Conservation (phyloP, 179 eudicot species). For the Sideroxylon spinosum region DNA sequence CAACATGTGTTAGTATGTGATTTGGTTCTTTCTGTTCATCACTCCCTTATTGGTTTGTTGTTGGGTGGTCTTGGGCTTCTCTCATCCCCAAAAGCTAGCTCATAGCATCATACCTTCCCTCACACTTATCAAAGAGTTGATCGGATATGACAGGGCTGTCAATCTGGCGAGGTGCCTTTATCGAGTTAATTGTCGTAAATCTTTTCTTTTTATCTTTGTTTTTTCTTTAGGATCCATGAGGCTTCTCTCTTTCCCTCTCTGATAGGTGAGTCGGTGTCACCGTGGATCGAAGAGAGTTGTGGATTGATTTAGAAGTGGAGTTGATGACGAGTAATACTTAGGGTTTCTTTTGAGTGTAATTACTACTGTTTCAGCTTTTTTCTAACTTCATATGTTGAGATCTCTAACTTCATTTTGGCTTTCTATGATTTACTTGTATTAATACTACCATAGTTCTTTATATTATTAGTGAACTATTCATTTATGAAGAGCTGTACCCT, state of each 20-base stretch:
- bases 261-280: neutral
- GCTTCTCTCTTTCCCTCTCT: neutral
- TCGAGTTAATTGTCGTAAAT: conserved; percentile 29
- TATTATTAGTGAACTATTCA: neutral
- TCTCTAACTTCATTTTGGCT: conserved; percentile 12
- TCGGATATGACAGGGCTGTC: conserved; percentile 13
- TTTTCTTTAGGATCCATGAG: conserved; percentile 19
- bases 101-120: too few species aligned
- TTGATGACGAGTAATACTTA: neutral
- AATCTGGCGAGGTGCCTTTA: conserved; percentile 20
- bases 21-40: too few species aligned
- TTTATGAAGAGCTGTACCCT: neutral
- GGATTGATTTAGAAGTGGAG: neutral
- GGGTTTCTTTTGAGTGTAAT: neutral
- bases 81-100: too few species aligned
- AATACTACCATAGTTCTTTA: neutral
- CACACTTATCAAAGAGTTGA: neutral
- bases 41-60: too few species aligned
- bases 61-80: too few species aligned
- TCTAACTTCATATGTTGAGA: neutral
- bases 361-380: conserved; percentile 1
- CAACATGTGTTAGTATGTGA: too few species aligned
- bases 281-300: neutral
- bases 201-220: neutral
- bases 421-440: neutral